Base-by-base conservation (phyloP, 2,329 filamentous ascomycete genomes). In the Neofusicoccum laricinum region DNA sequence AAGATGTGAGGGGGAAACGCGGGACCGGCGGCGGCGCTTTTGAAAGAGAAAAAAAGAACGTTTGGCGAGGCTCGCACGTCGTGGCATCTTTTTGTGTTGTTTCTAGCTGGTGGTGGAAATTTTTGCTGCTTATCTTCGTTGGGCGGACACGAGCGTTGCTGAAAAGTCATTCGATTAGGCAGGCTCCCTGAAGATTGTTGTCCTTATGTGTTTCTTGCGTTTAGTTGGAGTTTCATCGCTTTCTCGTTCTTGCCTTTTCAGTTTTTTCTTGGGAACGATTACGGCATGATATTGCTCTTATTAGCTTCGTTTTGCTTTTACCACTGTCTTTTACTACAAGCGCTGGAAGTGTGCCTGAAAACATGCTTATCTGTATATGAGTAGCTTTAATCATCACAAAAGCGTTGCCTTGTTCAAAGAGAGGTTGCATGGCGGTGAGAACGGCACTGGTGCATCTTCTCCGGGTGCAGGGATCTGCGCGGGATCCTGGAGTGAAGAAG, bases 101-200 rank as follows among this genome's bases (percentile, higher is more conserved):
- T 43, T 45, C 15, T 15, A 32, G 41, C 17, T 34, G 55, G 55
- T 17, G 55, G 55, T 38, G 14, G 10, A 15, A 15, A 46, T 30
- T 15, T 21, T 15, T 34, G 55, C 30, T 25, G 46, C 41, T 38
- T 17, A 34, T 12, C 36, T 50, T 50, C 40, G 12, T 17, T 61
- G 58, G 58, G 43, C 7, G 45, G 45, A 46, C 40, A 59, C n/a
- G 41, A 59, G 55, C 41, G 55, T 59, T 59, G 30, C 55, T 43
- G 11, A 25, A 41, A 51, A 51, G 21, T 51, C 51, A 17, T 17
- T 59, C 25, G 15, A 59, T 10, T 8, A 3, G 55, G 55, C 5
- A 15, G 41, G 25, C n/a, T 21, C 15, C 30, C 36, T 19, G 2
- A 36, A 36, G 17, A 15, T 46, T 59, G 30, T 25, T 14, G 30